Base-by-base conservation (phyloP, 1,284 basidiomycete genomes). In the Rhodotorula glutinis region DNA sequence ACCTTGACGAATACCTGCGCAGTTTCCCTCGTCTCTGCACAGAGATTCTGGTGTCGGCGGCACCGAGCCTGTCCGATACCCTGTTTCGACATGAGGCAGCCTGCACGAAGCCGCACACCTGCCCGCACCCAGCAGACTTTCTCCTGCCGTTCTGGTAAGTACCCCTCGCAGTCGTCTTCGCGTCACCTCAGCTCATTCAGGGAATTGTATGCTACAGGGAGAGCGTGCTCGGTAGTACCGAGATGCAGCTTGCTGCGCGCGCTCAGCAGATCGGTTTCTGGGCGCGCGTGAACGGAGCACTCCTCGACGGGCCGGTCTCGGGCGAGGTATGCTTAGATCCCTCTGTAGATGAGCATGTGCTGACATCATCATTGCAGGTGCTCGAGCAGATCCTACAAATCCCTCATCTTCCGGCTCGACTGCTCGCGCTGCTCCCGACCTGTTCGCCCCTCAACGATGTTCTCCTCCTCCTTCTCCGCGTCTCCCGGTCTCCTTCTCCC, bases 21-120 rank as follows among this genome's bases (percentile, higher is more conserved):
- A 95, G 93, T 80, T 98, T 94, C 79, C 93, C 95, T 0, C 91
- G 92, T 76, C 86, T 96, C 43, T 90, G 92, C 23, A 93, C 94
- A 23, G 96, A 99, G 79, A 92, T 98, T 40, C 84, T 99, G 44
- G 94, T 92, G 79, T 90, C 89, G 80, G 94, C 97, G 76, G 88
- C 96, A 79, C 96, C 92, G 88, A 90, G 89, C 27, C 90, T 98
- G 74, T 87, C 92, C 57, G 91, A 95, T 78, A 90, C 90, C 4
- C 90, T 94, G 76, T 83, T 96, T 75, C 85, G 84, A 73, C 83
- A 90, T 75, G 82, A 84, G 55, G 82, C 76, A 73, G 72, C 66
- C 5, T 71, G 60, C 11, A 60, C 66, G 17, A 63, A 62, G 29
- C 67, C 69, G 40, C 55, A 62, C 30, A 62, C 65, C 21, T 67